Base-by-base conservation (phyloP, 805 yeast genomes). In the Metschnikowia lachancei region DNA sequence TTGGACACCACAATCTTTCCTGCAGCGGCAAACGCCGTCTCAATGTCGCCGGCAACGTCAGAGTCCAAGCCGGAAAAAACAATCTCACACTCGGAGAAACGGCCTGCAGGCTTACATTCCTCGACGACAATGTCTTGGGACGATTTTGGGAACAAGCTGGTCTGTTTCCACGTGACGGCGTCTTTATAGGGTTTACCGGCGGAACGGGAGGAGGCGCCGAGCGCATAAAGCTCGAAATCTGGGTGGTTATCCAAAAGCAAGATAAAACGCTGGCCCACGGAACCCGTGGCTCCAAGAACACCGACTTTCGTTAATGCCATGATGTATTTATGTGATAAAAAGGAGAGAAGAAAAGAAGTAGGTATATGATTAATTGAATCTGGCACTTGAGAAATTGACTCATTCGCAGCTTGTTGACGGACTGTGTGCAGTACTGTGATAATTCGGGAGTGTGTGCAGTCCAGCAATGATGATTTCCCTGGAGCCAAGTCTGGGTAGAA, bases 221-320 rank as follows among this genome's bases (percentile, higher is more conserved):
- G 73, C 7, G 82, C 94, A 47, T 78, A 76, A 37, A 94, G 69
- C 65, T 89, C 89, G 60, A 94, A 90, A 50, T 88, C 88, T 20
- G 98, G 98, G 64, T 94, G 97, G 52, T 86, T 72, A 2, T 90
- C 78, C 53, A 94, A 75, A 40, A 94, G 74, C 39, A 92, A 74
- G 51, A 94, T 91, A 65, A 94, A 94, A 58, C 98, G 80, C 69
- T 94, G 99, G 47, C 99, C 99, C 32, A 94, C 99, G 36, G 95
- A 83, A 43, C 99, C 99, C 11, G 99, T 92, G 55, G 98, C 98
- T 41, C 99, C 99, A 51, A 92, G 76, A 57, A 94, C 97, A 74
- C 99, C 99, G 18, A 82, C 84, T 65, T 77, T 78, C 52, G 65
- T 75, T 34, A 62, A 47, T 26, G 46, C 59, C 70, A 65, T 66